A percentile compares a stretch with the other conserved stretches of the same genome.
Evolutionary conservation across 179 eudicot species (phyloP).

Genomic region (Silene noctiflora): DNA sequence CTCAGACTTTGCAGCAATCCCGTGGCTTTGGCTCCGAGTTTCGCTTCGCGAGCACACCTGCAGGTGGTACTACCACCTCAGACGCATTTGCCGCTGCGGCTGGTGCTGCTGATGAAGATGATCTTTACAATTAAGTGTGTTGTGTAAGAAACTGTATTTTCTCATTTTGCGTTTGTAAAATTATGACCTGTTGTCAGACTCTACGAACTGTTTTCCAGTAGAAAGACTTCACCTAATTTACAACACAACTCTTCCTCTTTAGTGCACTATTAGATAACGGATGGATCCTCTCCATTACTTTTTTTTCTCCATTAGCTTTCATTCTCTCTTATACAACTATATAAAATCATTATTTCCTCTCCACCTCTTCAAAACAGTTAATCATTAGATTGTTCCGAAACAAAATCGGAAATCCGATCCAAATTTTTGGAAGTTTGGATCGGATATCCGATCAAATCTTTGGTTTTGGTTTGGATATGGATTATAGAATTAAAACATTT

Average conservation of each 20-base stretch:
- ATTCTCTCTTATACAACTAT: no score
- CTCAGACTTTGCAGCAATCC: conserved; percentile 85
- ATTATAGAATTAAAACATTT: no score
- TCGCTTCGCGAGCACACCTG: conserved; percentile 42
- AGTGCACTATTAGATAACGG: no score
- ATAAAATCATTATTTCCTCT: no score
- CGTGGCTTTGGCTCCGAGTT: conserved; percentile 76
- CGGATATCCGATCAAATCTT: no score
- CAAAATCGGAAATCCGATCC: no score
- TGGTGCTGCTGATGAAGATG: conserved; percentile 76
- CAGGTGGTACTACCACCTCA: conserved; percentile 32
- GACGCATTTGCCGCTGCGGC: conserved; percentile 71
- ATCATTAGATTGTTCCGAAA: no score
- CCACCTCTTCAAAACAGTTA: no score
- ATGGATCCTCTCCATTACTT: no score
- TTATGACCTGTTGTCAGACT: background rate
- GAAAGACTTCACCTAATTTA: background rate
- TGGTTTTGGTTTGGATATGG: no score
- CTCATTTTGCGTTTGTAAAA: background rate
- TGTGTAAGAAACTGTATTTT: background rate
- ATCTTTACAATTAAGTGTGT: conserved; percentile 55
- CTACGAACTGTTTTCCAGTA: background rate
- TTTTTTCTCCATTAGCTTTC: no score
- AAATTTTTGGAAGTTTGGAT: no score
- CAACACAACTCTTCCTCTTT: background rate